Conservation (phyloP, 208 protist genomes). For the Tritrichomonas musculus region DNA sequence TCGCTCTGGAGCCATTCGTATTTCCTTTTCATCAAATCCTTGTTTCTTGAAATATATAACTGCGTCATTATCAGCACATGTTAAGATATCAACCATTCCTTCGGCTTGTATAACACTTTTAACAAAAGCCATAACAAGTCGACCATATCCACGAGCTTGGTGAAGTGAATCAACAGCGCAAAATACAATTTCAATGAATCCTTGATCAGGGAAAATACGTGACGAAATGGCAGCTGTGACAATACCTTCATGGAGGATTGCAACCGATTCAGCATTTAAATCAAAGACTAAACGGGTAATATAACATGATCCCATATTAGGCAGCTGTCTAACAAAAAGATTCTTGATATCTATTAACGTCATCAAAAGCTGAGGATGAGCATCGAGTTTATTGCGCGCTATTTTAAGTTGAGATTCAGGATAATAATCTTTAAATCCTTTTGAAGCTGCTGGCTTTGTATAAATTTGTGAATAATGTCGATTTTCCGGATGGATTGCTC, state of each 20-base stretch:
- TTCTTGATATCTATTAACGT: conserved; percentile 63
- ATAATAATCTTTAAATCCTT: neutral
- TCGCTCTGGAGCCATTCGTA: conserved; percentile 46
- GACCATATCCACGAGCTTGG: conserved; percentile 64
- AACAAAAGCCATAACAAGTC: conserved; percentile 62
- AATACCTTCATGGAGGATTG: conserved; percentile 33
- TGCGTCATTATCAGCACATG: conserved; percentile 75
- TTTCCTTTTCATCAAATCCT: conserved; percentile 50
- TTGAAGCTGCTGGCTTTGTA: neutral
- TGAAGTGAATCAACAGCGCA: conserved; percentile 61
- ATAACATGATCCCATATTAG: conserved; percentile 72
- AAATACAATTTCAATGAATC: conserved; percentile 73
- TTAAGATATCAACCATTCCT: conserved; percentile 63
- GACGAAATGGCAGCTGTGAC: conserved; percentile 70
- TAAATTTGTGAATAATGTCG: neutral
- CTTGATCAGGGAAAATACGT: conserved; percentile 56
- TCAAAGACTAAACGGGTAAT: conserved; percentile 68
- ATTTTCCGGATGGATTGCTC: neutral
- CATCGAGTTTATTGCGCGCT: neutral
- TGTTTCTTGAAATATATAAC: conserved; percentile 77
- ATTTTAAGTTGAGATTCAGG: conserved; percentile 8
- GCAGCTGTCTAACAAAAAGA: conserved; percentile 68
- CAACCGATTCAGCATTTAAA: neutral
- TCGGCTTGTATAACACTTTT: conserved; percentile 56
- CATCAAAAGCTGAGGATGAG: conserved; percentile 38